Evolutionary conservation across 2,329 filamentous ascomycete species (phyloP).

Genomic region (Nannizziopsis barbatae): DNA sequence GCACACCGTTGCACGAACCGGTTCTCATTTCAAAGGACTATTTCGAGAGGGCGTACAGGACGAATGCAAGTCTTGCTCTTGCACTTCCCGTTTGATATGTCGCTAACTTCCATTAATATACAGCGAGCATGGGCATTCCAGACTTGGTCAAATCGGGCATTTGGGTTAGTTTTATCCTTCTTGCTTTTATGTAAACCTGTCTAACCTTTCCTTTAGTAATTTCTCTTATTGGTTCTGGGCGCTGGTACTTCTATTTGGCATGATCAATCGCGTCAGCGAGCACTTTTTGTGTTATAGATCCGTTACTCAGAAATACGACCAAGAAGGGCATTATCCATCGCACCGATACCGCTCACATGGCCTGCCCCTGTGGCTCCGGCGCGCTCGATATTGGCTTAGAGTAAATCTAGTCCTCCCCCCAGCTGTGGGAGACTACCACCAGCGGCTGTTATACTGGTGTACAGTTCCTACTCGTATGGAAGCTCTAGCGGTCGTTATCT

Average conservation of each 20-base stretch:
- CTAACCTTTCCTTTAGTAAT: constrained; percentile 2
- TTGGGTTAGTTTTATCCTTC: constrained; percentile 24
- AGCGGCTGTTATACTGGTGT: constrained; percentile 33
- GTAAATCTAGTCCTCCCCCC: constrained; percentile 9
- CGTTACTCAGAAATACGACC: constrained; percentile 8
- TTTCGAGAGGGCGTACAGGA: constrained; percentile 9
- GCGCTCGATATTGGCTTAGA: constrained; percentile 5
- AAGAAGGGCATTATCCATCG: constrained; percentile 11
- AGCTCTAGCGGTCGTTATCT: constrained; percentile 34
- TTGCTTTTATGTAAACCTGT: background rate
- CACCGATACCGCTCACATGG: background rate
- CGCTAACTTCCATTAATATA: constrained; percentile 5
- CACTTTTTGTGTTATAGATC: background rate
- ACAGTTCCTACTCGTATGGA: constrained; percentile 41
- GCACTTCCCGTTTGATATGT: background rate
- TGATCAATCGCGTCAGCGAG: constrained; percentile 6
- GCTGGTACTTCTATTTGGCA: constrained; percentile 7
- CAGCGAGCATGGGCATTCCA: constrained; percentile 26
- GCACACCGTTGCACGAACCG: background rate
- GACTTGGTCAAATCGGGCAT: constrained; percentile 28
- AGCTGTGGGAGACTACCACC: constrained; percentile 23
- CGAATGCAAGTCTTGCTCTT: constrained; percentile 5
- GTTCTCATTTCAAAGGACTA: constrained; percentile 10
- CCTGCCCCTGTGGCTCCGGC: background rate
- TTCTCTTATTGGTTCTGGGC: constrained; percentile 12